phyloP scores from a whole-genome alignment of 192 early-diverging fungal species.

The Tieghemiomyces parasiticus region DNA sequence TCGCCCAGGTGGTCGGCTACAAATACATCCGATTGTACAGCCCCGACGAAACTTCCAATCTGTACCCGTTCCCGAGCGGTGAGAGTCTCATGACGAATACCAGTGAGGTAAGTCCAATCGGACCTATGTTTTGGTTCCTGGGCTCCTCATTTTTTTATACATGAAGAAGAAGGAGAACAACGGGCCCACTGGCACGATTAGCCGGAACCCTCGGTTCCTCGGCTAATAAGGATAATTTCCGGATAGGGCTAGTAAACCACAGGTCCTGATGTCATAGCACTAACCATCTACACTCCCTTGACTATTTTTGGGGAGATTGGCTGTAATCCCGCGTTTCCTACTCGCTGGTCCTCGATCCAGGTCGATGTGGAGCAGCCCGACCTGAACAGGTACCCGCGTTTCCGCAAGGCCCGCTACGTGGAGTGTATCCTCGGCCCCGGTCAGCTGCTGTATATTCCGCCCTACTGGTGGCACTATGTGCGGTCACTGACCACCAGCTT shows the following conservation, averaged over 20 bases:
- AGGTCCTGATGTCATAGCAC: too few relatives aligned
- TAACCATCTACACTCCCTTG: too few relatives aligned
- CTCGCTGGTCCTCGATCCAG: too few relatives aligned
- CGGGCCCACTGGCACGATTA: too few relatives aligned
- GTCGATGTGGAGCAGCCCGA: slow-evolving; percentile 58
- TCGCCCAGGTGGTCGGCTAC: slow-evolving; percentile 68
- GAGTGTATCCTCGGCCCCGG: slow-evolving; percentile 62
- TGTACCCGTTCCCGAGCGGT: slow-evolving; percentile 43
- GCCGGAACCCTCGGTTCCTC: too few relatives aligned
- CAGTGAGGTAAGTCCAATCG: slow-evolving; percentile 43
- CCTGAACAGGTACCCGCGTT: slow-evolving; percentile 31
- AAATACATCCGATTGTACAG: slow-evolving; percentile 65
- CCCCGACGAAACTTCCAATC: slow-evolving; percentile 34
- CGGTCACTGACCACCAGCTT: slow-evolving; percentile 55
- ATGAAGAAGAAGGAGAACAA: too few relatives aligned
- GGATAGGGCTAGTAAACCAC: too few relatives aligned
- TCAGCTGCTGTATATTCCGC: slow-evolving; percentile 79
- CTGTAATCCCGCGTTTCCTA: too few relatives aligned
- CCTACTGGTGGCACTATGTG: slow-evolving; percentile 86
- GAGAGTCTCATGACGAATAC: slow-evolving; percentile 49
- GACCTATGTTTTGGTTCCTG: too few relatives aligned
- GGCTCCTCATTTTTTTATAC: too few relatives aligned
- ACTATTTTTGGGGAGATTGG: too few relatives aligned
- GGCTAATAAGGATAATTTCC: too few relatives aligned
- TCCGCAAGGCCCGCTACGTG: slow-evolving; percentile 36